Evolutionary conservation across 768 basidiomycete genomes (phyloP), one percentile per base, ranked within the genome.

Genomic region (Hortiboletus flavorubellus): DNA sequence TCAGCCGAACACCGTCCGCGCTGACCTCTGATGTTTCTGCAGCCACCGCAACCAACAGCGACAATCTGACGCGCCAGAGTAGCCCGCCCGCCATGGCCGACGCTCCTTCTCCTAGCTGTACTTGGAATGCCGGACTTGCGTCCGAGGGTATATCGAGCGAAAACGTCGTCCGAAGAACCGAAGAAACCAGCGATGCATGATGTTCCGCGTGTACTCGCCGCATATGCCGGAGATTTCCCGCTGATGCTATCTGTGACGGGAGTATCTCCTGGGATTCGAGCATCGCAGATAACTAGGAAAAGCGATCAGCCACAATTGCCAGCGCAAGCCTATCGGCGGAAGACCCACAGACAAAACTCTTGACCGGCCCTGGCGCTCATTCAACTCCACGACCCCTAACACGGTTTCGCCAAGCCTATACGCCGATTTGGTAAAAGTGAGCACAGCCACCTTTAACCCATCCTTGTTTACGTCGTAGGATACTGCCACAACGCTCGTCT

Each of bases 381-480:
- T 98, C 58, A 98, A 67, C 65, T 92, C 87, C 23, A 99, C 86
- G 0, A 95, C 85, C 3, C 95, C 96, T 43, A 86, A 73, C 23
- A 98, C 85, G 0, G 93, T 94, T 73, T 99, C 95, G 4, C 96
- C 96, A 0, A 98, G 81, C 18, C 96, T 75, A 70, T 91, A 98
- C 0, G 91, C 89, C 39, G 87, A 85, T 72, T 98, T 98, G 26
- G 90, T 85, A 59, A 99, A 91, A 0, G 94, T 97, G 14, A 99
- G 71, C 37, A 91, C 86, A 7, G 96, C 95, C 54, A 98, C 93
- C 40, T 85, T 84, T 37, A 89, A 81, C 0, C 90, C 93, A 35
- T 96, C 92, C 75, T 98, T 97, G 67, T 86, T 90, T 52, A 98
- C 93, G 73, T 98, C 95, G 71, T 93, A 98, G 1, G 93, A 94